Conservation (phyloP, 108 stramenopile species). For the Poteriospumella lacustris region DNA sequence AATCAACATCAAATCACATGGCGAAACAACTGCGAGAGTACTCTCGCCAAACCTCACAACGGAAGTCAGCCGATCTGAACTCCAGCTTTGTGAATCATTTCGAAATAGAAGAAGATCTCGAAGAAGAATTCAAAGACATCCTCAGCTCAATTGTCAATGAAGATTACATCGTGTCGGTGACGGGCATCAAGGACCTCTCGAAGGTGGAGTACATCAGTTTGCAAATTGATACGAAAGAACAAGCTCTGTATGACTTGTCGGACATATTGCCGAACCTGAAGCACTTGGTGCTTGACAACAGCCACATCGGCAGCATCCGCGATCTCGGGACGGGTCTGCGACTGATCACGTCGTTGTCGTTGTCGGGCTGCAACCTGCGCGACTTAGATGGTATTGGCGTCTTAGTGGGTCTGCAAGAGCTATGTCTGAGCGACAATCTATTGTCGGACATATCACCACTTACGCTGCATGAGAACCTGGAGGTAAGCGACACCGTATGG, state of each 20-base stretch:
- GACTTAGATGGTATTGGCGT: conserved; percentile 55
- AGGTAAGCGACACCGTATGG: conserved; percentile 27
- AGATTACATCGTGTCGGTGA: background rate
- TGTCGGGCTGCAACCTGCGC: conserved; percentile 35
- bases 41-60: too few relatives aligned
- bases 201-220: conserved; percentile 16
- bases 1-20: too few relatives aligned
- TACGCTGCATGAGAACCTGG: conserved; percentile 49
- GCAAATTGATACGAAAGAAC: conserved; percentile 43
- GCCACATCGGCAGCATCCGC: conserved; percentile 44
- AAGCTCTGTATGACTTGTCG: conserved; percentile 44
- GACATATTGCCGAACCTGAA: conserved; percentile 35
- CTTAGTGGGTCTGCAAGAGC: conserved; percentile 43
- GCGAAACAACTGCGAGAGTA: too few relatives aligned
- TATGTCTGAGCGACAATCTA: conserved; percentile 37
- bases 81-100: too few relatives aligned
- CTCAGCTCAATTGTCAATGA: background rate
- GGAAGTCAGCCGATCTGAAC: too few relatives aligned
- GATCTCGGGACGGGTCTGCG: conserved; percentile 53
- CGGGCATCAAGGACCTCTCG: background rate
- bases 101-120: background rate
- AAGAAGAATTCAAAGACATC: background rate
- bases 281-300: conserved; percentile 43
- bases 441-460: conserved; percentile 49
- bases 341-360: conserved; percentile 36